Percentiles rank a stretch among this genome's conserved stretches.
Conservation (phyloP, 2,329 filamentous ascomycete genomes). For the Daldinia sp. region DNA sequence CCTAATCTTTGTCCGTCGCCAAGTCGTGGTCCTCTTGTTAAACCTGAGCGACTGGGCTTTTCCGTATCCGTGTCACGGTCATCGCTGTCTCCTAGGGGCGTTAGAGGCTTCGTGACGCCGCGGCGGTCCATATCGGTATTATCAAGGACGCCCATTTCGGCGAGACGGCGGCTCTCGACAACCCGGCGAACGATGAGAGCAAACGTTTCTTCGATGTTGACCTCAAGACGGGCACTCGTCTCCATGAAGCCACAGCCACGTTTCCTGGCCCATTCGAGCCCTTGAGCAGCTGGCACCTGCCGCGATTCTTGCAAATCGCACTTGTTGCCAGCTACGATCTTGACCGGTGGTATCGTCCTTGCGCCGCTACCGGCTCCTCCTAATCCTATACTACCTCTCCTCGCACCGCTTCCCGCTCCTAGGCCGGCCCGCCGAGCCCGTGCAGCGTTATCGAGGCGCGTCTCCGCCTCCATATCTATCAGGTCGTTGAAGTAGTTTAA, state of each 20-base stretch:
- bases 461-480: slow-evolving; percentile 84
- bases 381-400: slow-evolving; percentile 38
- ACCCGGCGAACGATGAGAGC: slow-evolving; percentile 71
- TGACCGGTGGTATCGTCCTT: slow-evolving; percentile 73
- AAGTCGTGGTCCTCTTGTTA: slow-evolving; percentile 52
- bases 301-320: slow-evolving; percentile 78
- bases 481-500: slow-evolving; percentile 83
- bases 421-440: slow-evolving; percentile 58
- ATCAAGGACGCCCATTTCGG: slow-evolving; percentile 57
- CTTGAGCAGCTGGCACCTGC: slow-evolving; percentile 72
- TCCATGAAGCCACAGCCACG: slow-evolving; percentile 87
- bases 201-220: slow-evolving; percentile 91
- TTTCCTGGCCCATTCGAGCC: slow-evolving; percentile 78
- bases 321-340: slow-evolving; percentile 87
- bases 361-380: slow-evolving; percentile 49
- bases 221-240: slow-evolving; percentile 82
- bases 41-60: slow-evolving; percentile 47
- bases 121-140: slow-evolving; percentile 56
- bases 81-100: slow-evolving; percentile 55
- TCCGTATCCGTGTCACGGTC: slow-evolving; percentile 48
- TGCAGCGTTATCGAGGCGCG: slow-evolving; percentile 68
- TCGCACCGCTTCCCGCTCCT: slow-evolving; percentile 39
- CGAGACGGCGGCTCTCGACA: slow-evolving; percentile 62
- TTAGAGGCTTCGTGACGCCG: slow-evolving; percentile 66
- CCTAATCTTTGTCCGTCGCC: slow-evolving; percentile 54